phyloP scores from a whole-genome alignment of 2,329 filamentous ascomycete genomes.

The Hortaea werneckii region DNA sequence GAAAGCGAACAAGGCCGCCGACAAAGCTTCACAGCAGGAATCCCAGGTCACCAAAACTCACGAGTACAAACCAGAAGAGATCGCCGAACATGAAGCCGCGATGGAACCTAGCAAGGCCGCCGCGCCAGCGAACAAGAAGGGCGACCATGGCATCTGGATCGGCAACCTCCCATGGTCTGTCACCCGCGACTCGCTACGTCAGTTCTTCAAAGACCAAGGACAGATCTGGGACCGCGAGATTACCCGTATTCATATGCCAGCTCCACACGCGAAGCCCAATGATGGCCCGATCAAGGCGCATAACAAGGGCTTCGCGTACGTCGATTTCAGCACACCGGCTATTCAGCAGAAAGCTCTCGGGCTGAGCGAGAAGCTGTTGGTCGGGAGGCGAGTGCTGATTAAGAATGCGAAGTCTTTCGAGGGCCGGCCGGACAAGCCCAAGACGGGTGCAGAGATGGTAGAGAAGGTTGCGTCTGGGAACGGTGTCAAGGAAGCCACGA shows the following conservation, averaged over 20 bases:
- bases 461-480: slow-evolving; percentile 26
- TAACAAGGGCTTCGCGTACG: slow-evolving; percentile 94
- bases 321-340: slow-evolving; percentile 68
- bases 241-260: slow-evolving; percentile 74
- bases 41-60: slow-evolving; percentile 18
- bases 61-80: slow-evolving; percentile 3
- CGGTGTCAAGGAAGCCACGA: slow-evolving; percentile 56
- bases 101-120: slow-evolving; percentile 6
- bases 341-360: slow-evolving; percentile 68
- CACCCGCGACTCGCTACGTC: slow-evolving; percentile 62
- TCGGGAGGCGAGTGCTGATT: slow-evolving; percentile 74
- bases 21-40: slow-evolving; percentile 31
- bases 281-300: slow-evolving; percentile 28
- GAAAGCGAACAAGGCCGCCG: not conserved
- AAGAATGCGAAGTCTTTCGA: slow-evolving; percentile 87
- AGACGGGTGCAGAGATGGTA: slow-evolving; percentile 16
- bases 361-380: slow-evolving; percentile 72
- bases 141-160: slow-evolving; percentile 84
- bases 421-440: slow-evolving; percentile 58
- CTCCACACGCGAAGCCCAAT: slow-evolving; percentile 26
- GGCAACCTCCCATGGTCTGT: slow-evolving; percentile 84
- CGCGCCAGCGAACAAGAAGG: slow-evolving; percentile 42
- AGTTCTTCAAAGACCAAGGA: slow-evolving; percentile 67
- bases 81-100: not conserved
- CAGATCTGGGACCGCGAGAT: slow-evolving; percentile 54